Conservation (phyloP, 192 early-diverging fungal genomes). For the Coemansia sp. region DNA sequence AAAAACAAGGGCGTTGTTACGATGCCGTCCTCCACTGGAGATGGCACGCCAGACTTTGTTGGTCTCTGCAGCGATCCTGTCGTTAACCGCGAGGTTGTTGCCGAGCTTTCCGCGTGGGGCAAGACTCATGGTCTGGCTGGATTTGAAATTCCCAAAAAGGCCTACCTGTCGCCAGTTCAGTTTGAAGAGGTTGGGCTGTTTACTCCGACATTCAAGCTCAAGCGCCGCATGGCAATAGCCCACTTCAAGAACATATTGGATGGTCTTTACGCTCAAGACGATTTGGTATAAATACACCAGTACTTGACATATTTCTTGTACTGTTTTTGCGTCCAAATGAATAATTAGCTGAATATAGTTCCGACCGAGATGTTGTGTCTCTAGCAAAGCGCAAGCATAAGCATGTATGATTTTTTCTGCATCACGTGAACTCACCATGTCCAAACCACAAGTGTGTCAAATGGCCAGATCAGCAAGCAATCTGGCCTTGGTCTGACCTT, state of each 20-base stretch:
- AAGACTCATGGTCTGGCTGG: slow-evolving; percentile 58
- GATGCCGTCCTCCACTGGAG: no score
- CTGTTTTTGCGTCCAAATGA: not conserved
- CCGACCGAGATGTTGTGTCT: no score
- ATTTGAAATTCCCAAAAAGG: slow-evolving; percentile 67
- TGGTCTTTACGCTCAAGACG: slow-evolving; percentile 51
- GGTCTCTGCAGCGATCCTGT: slow-evolving; percentile 58
- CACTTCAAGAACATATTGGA: slow-evolving; percentile 49
- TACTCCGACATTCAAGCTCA: slow-evolving; percentile 73
- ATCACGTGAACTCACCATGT: no score
- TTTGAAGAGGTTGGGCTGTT: slow-evolving; percentile 73
- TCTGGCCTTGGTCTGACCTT: no score
- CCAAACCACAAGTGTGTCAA: no score
- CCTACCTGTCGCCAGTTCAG: slow-evolving; percentile 59
- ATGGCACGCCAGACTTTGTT: slow-evolving; percentile 29
- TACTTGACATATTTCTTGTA: not conserved
- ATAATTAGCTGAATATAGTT: no score
- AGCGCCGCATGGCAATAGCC: slow-evolving; percentile 38
- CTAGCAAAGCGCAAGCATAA: no score
- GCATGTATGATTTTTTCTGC: no score
- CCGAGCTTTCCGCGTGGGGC: slow-evolving; percentile 54
- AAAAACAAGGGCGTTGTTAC: slow-evolving; percentile 18
- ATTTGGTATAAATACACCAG: not conserved
- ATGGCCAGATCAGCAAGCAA: no score
- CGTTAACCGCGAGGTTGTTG: slow-evolving; percentile 50